Evolutionary conservation across 805 yeast species (phyloP).

Genomic region (Nakazawaea ishiwadae): DNA sequence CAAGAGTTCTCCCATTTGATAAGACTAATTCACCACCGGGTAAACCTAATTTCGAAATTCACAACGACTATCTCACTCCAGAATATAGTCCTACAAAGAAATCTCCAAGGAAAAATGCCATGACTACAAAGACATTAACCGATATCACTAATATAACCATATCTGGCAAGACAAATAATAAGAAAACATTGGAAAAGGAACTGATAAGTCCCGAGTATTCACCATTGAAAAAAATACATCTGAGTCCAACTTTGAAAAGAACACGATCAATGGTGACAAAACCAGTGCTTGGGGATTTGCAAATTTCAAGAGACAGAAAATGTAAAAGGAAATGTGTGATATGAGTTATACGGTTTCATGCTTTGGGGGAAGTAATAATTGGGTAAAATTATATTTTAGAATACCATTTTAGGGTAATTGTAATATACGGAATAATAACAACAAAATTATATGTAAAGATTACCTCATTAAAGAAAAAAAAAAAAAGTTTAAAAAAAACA

Average conservation of each 20-base stretch:
- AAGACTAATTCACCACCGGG: not conserved
- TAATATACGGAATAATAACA: no score
- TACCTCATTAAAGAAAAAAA: no score
- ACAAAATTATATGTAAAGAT: no score
- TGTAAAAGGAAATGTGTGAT: conserved; percentile 1
- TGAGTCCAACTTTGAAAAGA: conserved; percentile 7
- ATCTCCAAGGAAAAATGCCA: conserved; percentile 7
- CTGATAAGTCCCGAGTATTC: conserved; percentile 4
- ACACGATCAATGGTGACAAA: not conserved
- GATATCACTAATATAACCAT: conserved; percentile 20
- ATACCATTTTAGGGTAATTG: no score
- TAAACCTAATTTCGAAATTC: conserved; percentile 5
- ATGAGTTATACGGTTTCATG: no score
- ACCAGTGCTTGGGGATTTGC: not conserved
- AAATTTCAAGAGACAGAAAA: not conserved
- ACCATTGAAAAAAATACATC: conserved; percentile 5
- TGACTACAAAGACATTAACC: conserved; percentile 2
- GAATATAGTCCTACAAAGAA: conserved; percentile 3
- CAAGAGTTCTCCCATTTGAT: not conserved
- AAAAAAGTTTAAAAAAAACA: not conserved
- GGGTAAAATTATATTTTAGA: no score
- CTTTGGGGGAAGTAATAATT: no score
- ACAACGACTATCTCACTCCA: conserved; percentile 7
- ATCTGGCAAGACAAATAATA: conserved; percentile 2
- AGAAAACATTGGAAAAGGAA: not conserved